These are phyloP conservation scores for Diatrype stigma DNA, from an alignment of 2,329 filamentous ascomycete species.

Conservation along the genomic window DNA sequence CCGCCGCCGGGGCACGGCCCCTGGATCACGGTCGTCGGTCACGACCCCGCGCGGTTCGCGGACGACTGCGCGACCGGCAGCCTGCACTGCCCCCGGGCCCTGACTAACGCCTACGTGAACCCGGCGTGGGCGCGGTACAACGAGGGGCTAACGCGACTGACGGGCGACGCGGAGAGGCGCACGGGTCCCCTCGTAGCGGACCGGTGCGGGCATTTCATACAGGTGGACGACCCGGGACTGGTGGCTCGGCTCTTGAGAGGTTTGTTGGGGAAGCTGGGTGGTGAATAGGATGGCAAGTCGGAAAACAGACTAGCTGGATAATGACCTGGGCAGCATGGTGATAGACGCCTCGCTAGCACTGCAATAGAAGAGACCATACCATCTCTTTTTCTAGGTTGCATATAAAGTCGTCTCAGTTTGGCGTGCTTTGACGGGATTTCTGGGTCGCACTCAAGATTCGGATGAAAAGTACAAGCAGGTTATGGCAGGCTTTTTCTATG, in stretches of 20 bases:
- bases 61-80: slow-evolving; percentile 35
- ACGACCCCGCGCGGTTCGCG: slow-evolving; percentile 50
- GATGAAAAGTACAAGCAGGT: too few relatives aligned
- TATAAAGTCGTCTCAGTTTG: too few relatives aligned
- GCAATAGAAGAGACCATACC: too few relatives aligned
- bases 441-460: too few relatives aligned
- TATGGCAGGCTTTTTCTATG: too few relatives aligned
- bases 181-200: slow-evolving; percentile 43
- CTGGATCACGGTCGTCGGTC: slow-evolving; percentile 46
- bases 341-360: too few relatives aligned
- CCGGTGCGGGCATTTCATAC: slow-evolving; percentile 52
- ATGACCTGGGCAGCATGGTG: too few relatives aligned
- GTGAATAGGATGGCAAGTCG: not conserved
- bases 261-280: slow-evolving; percentile 10
- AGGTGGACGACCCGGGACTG: slow-evolving; percentile 46
- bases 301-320: too few relatives aligned
- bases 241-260: slow-evolving; percentile 28
- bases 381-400: too few relatives aligned
- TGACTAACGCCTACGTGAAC: slow-evolving; percentile 49
- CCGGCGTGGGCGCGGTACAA: slow-evolving; percentile 53
- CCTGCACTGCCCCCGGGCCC: slow-evolving; percentile 24
- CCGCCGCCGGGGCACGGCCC: slow-evolving; percentile 32
- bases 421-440: too few relatives aligned
- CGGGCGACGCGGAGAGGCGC: slow-evolving; percentile 30
- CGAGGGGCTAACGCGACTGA: slow-evolving; percentile 42